Conservation (phyloP, 139 green algal genomes). For the Limnomonas spitsbergensis region DNA sequence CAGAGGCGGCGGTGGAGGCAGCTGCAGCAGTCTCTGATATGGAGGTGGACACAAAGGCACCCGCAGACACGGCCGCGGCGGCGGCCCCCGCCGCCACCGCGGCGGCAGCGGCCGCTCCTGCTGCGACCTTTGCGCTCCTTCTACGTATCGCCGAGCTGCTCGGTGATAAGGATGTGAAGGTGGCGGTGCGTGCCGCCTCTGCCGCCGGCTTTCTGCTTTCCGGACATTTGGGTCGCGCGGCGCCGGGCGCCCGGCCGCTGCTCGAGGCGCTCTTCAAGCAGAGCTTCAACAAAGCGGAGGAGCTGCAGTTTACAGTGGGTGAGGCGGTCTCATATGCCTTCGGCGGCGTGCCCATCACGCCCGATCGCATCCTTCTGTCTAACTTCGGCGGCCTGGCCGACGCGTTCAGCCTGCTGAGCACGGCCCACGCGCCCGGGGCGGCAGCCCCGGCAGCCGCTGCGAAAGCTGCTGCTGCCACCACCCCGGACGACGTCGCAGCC, state of each 20-base stretch:
- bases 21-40: background rate
- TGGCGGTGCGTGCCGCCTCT: constrained; percentile 22
- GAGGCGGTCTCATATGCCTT: constrained; percentile 79
- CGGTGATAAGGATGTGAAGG: constrained; percentile 47
- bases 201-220: constrained; percentile 34
- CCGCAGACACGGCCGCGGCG: background rate
- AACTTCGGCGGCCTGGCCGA: constrained; percentile 35
- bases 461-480: too few species aligned
- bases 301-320: constrained; percentile 71
- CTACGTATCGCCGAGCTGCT: constrained; percentile 39
- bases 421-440: too few species aligned
- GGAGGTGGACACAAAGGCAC: background rate
- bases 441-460: too few species aligned
- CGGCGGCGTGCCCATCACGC: constrained; percentile 53
- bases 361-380: constrained; percentile 48
- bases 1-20: background rate
- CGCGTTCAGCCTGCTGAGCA: constrained; percentile 14
- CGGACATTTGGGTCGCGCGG: background rate
- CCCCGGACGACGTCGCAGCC: too few species aligned
- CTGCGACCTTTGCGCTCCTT: constrained; percentile 3
- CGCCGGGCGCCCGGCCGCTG: background rate
- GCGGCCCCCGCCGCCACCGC: background rate
- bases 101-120: background rate
- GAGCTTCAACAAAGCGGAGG: constrained; percentile 57
- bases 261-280: constrained; percentile 45